Evolutionary conservation across 768 basidiomycete genomes (phyloP).

Genomic region (Suillus subluteus): DNA sequence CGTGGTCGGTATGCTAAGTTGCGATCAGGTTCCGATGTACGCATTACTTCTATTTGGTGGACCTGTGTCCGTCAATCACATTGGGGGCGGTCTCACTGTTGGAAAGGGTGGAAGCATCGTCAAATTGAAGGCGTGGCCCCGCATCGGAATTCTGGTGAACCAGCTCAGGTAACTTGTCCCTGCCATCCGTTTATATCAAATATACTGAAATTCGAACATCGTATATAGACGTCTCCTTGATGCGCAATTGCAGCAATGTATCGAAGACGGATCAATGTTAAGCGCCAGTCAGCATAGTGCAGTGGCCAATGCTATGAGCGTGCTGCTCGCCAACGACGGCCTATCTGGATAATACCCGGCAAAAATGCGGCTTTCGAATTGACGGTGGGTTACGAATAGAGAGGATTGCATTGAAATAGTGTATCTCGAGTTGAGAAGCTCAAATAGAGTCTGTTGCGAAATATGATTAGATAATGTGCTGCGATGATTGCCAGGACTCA

Average conservation of each 20-base stretch:
- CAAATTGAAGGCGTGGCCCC: conserved; percentile 80
- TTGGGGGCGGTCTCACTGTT: conserved; percentile 74
- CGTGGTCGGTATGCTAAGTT: not conserved
- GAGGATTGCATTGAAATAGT: not conserved
- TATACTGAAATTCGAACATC: conserved; percentile 1
- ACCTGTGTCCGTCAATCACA: conserved; percentile 74
- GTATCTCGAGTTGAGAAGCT: not conserved
- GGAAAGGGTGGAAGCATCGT: conserved; percentile 56
- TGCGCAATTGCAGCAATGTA: conserved; percentile 61
- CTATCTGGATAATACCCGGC: conserved; percentile 13
- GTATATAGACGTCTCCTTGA: conserved; percentile 65
- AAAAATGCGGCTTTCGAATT: not conserved
- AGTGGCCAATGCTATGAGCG: conserved; percentile 51
- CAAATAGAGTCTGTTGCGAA: not conserved
- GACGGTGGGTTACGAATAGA: too few species aligned
- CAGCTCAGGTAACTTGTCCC: conserved; percentile 65
- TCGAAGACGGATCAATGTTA: conserved; percentile 62
- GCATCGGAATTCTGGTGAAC: conserved; percentile 88
- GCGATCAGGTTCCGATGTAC: conserved; percentile 78
- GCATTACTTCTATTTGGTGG: conserved; percentile 86
- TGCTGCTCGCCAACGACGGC: conserved; percentile 43
- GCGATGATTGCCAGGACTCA: not conserved
- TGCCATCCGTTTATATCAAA: not conserved
- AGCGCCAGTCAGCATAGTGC: conserved; percentile 53
- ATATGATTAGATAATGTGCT: conserved; percentile 1